These are phyloP conservation scores for Agrocybe praecox DNA, from an alignment of 768 basidiomycete genomes.

Conservation along the genomic window DNA sequence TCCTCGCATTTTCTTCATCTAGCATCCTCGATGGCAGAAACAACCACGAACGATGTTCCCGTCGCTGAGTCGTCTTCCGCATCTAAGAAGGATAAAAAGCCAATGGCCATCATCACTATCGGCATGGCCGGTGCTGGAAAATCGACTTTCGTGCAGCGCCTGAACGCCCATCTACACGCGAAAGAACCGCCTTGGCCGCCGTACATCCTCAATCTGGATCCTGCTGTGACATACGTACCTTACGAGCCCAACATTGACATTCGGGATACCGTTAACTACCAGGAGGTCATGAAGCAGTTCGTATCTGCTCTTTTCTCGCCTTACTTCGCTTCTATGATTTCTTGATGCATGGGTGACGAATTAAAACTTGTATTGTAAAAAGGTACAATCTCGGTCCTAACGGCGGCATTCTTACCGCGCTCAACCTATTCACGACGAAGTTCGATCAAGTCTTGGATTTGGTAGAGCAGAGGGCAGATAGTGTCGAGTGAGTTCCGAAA, in stretches of 20 bases:
- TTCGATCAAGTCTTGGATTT: constrained; percentile 94
- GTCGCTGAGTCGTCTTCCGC: constrained; percentile 10
- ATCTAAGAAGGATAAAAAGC: constrained; percentile 50
- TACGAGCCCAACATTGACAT: constrained; percentile 99
- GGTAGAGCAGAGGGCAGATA: constrained; percentile 88
- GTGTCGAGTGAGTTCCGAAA: constrained; percentile 71
- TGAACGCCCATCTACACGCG: constrained; percentile 90
- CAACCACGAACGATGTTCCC: not conserved
- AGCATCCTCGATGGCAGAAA: not conserved
- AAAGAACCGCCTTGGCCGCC: constrained; percentile 67
- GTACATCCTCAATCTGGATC: constrained; percentile 97
- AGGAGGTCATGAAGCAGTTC: constrained; percentile 99
- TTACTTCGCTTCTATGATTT: constrained; percentile 4
- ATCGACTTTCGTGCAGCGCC: constrained; percentile 94
- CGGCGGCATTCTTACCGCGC: constrained; percentile 94
- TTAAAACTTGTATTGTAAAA: constrained; percentile 30
- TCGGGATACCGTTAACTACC: constrained; percentile 95
- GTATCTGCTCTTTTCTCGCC: constrained; percentile 13
- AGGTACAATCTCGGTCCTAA: constrained; percentile 99
- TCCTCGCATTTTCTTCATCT: not conserved
- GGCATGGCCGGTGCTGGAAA: constrained; percentile 98
- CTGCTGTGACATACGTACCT: constrained; percentile 88
- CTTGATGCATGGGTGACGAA: constrained; percentile 16
- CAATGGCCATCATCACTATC: constrained; percentile 85
- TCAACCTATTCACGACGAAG: constrained; percentile 98